Percentiles rank a stretch among this genome's conserved stretches.
phyloP scores from a whole-genome alignment of 2,329 filamentous ascomycete species.

The Aspergillus sp. region DNA sequence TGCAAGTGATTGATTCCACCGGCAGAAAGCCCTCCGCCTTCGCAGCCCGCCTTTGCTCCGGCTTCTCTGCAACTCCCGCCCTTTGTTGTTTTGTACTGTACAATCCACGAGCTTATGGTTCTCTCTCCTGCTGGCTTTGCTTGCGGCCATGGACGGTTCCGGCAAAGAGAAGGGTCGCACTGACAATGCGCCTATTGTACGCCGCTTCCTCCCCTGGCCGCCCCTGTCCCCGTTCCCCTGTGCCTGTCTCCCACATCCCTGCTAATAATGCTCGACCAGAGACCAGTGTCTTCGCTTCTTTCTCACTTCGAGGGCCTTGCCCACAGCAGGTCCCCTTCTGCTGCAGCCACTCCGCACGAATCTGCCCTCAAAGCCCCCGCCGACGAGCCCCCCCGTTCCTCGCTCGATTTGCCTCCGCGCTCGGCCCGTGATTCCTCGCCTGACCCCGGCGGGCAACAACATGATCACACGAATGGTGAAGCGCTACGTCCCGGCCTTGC shows the following conservation, averaged over 20 bases:
- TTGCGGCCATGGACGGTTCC: slow-evolving; percentile 28
- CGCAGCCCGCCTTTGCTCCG: too few species aligned
- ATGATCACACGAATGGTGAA: slow-evolving; percentile 15
- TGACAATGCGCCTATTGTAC: slow-evolving; percentile 30
- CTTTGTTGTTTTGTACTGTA: slow-evolving; percentile 1
- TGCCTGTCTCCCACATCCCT: slow-evolving; percentile 4
- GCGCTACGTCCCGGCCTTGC: slow-evolving; percentile 12
- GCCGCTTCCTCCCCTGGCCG: slow-evolving; percentile 10
- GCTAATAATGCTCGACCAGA: slow-evolving; percentile 20
- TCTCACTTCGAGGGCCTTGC: slow-evolving; percentile 42
- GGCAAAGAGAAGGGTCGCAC: slow-evolving; percentile 23
- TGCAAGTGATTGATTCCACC: too few species aligned
- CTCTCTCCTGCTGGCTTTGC: slow-evolving; percentile 10
- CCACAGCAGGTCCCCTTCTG: slow-evolving; percentile 23
- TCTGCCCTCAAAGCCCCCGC: slow-evolving; percentile 22
- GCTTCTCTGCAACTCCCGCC: neutral
- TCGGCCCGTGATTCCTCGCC: slow-evolving; percentile 27
- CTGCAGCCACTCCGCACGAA: slow-evolving; percentile 20
- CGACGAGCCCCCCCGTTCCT: slow-evolving; percentile 29
- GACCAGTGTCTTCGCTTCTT: slow-evolving; percentile 40
- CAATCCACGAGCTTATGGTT: neutral
- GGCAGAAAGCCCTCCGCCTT: too few species aligned
- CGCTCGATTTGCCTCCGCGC: slow-evolving; percentile 32
- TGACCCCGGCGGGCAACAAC: slow-evolving; percentile 12
- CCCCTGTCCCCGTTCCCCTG: slow-evolving; percentile 2